Percentiles rank a stretch among this genome's conserved stretches.
Conservation (phyloP, 2,329 filamentous ascomycete genomes). For the Tolypocladium album region DNA sequence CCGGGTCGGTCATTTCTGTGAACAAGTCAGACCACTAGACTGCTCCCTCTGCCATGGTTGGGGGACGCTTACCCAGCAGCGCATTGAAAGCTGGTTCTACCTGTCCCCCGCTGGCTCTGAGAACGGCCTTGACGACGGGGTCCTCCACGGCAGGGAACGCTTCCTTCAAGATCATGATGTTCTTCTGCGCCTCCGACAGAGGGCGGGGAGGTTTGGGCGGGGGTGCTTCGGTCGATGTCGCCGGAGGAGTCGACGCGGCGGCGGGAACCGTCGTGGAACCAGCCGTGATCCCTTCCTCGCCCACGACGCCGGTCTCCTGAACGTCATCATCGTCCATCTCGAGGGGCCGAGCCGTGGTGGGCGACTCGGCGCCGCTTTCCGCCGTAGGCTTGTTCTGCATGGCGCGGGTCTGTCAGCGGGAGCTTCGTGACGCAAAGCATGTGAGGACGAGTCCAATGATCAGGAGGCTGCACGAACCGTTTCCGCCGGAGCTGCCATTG, state of each 20-base stretch:
- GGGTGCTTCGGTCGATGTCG: constrained; percentile 22
- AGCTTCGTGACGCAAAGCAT: constrained; percentile 6
- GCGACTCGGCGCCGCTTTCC: constrained; percentile 46
- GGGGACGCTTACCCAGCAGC: constrained; percentile 53
- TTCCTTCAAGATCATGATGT: constrained; percentile 80
- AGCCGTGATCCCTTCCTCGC: constrained; percentile 25
- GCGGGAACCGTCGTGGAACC: constrained; percentile 14
- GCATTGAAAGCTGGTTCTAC: constrained; percentile 95
- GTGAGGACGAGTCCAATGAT: not conserved
- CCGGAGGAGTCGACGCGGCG: constrained; percentile 16
- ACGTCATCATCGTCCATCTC: constrained; percentile 62
- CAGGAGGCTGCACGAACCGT: constrained; percentile 26
- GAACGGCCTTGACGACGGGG: constrained; percentile 74
- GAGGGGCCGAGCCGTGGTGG: constrained; percentile 53
- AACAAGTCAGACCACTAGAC: not conserved
- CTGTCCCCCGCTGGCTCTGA: constrained; percentile 74
- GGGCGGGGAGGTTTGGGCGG: constrained; percentile 83
- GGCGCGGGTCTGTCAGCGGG: constrained; percentile 11
- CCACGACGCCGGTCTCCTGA: constrained; percentile 45
- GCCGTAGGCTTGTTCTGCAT: constrained; percentile 31
- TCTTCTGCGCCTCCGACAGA: constrained; percentile 70
- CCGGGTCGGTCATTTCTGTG: constrained; percentile 69
- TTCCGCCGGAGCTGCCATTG: constrained; percentile 32
- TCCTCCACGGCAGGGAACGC: constrained; percentile 81
- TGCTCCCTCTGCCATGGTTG: not conserved